These are phyloP conservation scores for Pterulicium gracile DNA, from an alignment of 1,284 basidiomycete species.

Conservation along the genomic window DNA sequence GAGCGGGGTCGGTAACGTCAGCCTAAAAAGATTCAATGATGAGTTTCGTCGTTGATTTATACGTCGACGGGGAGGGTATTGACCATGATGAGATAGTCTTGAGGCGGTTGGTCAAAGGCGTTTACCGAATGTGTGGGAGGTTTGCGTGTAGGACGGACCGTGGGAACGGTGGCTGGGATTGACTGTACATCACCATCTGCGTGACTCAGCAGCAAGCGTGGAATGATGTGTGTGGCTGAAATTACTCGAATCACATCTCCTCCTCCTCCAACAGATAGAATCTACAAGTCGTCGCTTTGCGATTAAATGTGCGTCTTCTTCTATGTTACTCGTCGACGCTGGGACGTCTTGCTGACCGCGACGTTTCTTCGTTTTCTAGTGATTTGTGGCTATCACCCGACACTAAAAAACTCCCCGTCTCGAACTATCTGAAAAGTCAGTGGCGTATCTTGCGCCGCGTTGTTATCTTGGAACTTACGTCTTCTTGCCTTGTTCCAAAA, in stretches of 20 bases:
- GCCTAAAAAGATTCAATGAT: constrained; percentile 55
- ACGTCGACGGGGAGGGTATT: too few relatives aligned
- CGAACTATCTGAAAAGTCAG: constrained; percentile 9
- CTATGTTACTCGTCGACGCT: neutral
- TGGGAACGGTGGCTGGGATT: constrained; percentile 9
- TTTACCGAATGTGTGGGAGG: neutral
- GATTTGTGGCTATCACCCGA: constrained; percentile 78
- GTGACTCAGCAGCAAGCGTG: constrained; percentile 32
- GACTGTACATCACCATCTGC: too few relatives aligned
- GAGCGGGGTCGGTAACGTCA: constrained; percentile 79
- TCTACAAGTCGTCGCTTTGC: constrained; percentile 76
- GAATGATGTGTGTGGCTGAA: constrained; percentile 27
- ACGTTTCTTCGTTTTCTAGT: constrained; percentile 27
- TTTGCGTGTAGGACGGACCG: neutral
- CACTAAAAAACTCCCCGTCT: constrained; percentile 21
- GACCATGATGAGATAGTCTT: constrained; percentile 1
- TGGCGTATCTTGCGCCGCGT: constrained; percentile 1
- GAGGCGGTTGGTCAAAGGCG: neutral
- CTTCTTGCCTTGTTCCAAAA: constrained; percentile 1
- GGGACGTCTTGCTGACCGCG: neutral
- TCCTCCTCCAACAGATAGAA: constrained; percentile 59
- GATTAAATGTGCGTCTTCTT: constrained; percentile 64
- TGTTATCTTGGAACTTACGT: constrained; percentile 7
- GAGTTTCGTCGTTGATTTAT: too few relatives aligned
- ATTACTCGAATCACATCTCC: constrained; percentile 19